phyloP scores from a whole-genome alignment of 2,329 filamentous ascomycete species.

The Diaporthe sp. region DNA sequence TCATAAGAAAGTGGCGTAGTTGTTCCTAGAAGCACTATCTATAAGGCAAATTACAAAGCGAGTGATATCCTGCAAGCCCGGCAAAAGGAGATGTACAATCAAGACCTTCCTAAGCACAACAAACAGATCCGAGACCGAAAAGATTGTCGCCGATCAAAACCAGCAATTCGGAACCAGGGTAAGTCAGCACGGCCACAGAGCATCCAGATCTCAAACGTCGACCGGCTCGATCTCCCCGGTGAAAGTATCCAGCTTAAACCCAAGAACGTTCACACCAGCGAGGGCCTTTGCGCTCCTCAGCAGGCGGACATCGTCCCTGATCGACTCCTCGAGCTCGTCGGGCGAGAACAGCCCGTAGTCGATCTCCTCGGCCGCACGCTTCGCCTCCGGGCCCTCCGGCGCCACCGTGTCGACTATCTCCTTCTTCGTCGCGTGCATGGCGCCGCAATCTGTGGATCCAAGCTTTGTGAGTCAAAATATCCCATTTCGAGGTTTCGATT shows the following conservation, averaged over 20 bases:
- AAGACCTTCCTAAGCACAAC: background rate
- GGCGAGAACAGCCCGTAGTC: conserved; percentile 29
- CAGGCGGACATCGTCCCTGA: conserved; percentile 34
- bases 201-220: background rate
- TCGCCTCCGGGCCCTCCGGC: background rate
- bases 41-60: too few species aligned
- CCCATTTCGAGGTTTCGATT: too few species aligned
- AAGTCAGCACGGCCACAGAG: background rate
- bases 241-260: conserved; percentile 38
- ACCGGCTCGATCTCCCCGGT: conserved; percentile 35
- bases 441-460: conserved; percentile 28
- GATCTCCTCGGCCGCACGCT: conserved; percentile 23
- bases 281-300: conserved; percentile 20
- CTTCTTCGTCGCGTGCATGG: conserved; percentile 9
- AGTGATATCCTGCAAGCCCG: too few species aligned
- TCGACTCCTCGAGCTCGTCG: conserved; percentile 25
- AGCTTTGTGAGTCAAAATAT: background rate
- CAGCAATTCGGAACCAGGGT: background rate
- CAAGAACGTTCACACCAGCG: conserved; percentile 30
- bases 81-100: too few species aligned
- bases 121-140: background rate
- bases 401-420: conserved; percentile 24
- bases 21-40: too few species aligned
- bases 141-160: background rate
- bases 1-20: too few species aligned